Conservation (phyloP, 2,329 filamentous ascomycete species). For the Elsinoe ampelina region DNA sequence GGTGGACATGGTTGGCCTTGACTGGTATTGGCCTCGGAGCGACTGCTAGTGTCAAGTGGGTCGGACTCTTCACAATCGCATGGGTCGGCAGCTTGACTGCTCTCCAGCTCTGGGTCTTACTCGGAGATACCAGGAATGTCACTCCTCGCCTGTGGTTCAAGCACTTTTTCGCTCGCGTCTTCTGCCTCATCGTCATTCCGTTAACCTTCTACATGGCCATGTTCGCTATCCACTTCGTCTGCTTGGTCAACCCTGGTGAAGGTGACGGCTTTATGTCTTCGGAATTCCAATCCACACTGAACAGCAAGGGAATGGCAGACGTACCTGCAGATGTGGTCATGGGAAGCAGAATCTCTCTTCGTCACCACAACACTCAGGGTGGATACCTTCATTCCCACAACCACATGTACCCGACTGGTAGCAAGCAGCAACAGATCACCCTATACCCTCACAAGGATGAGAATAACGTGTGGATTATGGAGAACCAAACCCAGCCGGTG, state of each 20-base stretch:
- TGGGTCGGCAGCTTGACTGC: conserved; percentile 91
- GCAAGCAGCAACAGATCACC: conserved; percentile 97
- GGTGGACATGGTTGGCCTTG: conserved; percentile 96
- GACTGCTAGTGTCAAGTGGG: conserved; percentile 96
- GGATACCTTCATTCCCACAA: conserved; percentile 95
- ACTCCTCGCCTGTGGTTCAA: conserved; percentile 87
- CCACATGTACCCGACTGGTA: conserved; percentile 95
- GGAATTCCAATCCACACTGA: conserved; percentile 95
- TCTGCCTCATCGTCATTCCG: conserved; percentile 87
- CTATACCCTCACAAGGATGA: conserved; percentile 98
- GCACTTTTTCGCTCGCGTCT: conserved; percentile 82
- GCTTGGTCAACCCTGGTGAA: conserved; percentile 87
- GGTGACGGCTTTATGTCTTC: conserved; percentile 99
- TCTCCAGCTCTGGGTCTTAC: conserved; percentile 87
- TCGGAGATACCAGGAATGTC: conserved; percentile 80
- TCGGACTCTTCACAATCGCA: conserved; percentile 94
- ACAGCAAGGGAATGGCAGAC: conserved; percentile 93
- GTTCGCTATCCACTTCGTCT: conserved; percentile 94
- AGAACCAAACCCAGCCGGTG: conserved; percentile 89
- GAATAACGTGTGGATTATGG: conserved; percentile 89
- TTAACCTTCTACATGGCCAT: conserved; percentile 87
- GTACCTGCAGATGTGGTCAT: conserved; percentile 85
- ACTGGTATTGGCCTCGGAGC: conserved; percentile 82
- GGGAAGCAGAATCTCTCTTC: conserved; percentile 75
- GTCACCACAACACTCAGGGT: conserved; percentile 94